phyloP scores from a whole-genome alignment of 176 grass and related monocot species.

The Zoysia pacifica region DNA sequence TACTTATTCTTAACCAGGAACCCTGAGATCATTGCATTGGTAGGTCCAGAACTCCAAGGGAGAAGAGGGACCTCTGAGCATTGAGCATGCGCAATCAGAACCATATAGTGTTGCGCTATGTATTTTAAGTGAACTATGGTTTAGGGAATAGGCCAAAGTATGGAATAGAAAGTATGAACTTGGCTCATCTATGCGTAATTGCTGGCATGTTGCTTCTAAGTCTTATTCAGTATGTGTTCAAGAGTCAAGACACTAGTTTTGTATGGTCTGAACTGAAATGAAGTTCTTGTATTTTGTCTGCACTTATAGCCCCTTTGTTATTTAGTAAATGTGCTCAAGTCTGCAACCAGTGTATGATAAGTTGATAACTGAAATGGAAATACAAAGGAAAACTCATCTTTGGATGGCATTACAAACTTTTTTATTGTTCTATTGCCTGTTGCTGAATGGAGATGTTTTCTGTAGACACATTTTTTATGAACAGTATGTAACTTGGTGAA shows the following conservation, averaged over 20 bases:
- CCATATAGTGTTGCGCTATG: background rate
- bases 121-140: background rate
- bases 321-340: background rate
- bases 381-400: background rate
- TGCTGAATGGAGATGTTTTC: background rate
- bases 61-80: background rate
- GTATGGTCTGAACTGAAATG: conserved; percentile 20
- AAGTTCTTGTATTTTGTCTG: background rate
- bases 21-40: conserved; percentile 19
- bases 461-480: conserved; percentile 14
- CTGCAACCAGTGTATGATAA: conserved; percentile 15
- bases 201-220: conserved; percentile 6
- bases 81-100: conserved; percentile 13
- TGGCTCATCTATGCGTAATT: background rate
- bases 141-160: background rate
- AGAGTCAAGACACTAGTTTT: conserved; percentile 28
- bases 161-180: background rate
- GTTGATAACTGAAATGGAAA: conserved; percentile 16
- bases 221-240: conserved; percentile 25
- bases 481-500: conserved; percentile 12
- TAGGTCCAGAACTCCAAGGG: conserved; percentile 40
- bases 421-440: background rate
- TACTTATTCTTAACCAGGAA: conserved; percentile 11
- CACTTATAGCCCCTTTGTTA: conserved; percentile 18
- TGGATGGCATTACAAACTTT: background rate